Percentiles rank a stretch among this genome's conserved stretches.
phyloP scores from a whole-genome alignment of 208 protist species.

The Trypanosoma cruzi region DNA sequence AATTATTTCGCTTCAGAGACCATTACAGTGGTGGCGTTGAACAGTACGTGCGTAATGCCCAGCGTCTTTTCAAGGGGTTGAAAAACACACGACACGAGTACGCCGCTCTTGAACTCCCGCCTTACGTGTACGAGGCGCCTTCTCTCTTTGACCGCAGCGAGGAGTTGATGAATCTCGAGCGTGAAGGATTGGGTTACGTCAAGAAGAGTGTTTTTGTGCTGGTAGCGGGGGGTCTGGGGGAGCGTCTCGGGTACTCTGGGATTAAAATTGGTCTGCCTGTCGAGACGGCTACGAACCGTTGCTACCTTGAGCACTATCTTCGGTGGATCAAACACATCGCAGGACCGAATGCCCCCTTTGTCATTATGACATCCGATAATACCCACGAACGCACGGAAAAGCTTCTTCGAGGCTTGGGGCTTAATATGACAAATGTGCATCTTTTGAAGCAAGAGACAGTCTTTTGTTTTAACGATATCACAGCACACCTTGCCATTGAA shows the following conservation, averaged over 20 bases:
- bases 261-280: conserved; percentile 92
- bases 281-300: conserved; percentile 75
- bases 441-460: conserved; percentile 92
- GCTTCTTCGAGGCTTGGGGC: conserved; percentile 61
- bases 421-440: conserved; percentile 61
- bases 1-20: conserved; percentile 57
- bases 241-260: conserved; percentile 90
- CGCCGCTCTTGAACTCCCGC: conserved; percentile 59
- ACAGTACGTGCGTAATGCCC: conserved; percentile 81
- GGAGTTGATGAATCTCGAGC: conserved; percentile 54
- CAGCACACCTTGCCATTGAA: conserved; percentile 63
- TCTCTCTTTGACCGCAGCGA: conserved; percentile 40
- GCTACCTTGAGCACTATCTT: conserved; percentile 88
- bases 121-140: conserved; percentile 67
- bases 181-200: conserved; percentile 36
- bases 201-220: conserved; percentile 85
- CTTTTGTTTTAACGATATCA: conserved; percentile 82
- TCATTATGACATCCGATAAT: conserved; percentile 96
- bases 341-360: conserved; percentile 64
- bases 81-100: conserved; percentile 28
- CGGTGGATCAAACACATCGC: conserved; percentile 49
- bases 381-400: conserved; percentile 85
- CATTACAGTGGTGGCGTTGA: conserved; percentile 77
- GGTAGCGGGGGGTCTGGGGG: conserved; percentile 92
- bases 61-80: conserved; percentile 57